Evolutionary conservation across 768 basidiomycete species (phyloP).

Genomic region (Suillus spraguei): DNA sequence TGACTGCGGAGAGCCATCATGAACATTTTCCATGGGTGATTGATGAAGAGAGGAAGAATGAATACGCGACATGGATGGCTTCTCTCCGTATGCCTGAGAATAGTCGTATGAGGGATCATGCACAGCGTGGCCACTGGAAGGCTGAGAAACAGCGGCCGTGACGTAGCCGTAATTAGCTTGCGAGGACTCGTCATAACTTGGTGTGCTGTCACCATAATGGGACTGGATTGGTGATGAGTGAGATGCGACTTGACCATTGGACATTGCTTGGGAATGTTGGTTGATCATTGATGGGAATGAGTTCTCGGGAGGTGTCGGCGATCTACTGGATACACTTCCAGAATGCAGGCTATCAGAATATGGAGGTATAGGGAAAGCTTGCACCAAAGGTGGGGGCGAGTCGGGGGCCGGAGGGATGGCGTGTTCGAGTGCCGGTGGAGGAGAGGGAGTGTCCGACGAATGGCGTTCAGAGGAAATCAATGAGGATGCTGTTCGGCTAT

Average conservation of each 20-base stretch:
- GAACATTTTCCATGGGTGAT: constrained; percentile 27
- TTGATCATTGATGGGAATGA: constrained; percentile 40
- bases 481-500: constrained; percentile 27
- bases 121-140: constrained; percentile 23
- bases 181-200: constrained; percentile 33
- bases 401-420: constrained; percentile 50
- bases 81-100: constrained; percentile 29
- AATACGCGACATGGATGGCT: constrained; percentile 32
- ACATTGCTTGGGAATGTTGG: constrained; percentile 35
- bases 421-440: constrained; percentile 49
- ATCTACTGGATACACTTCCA: constrained; percentile 41
- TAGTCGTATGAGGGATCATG: constrained; percentile 33
- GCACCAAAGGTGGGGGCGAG: constrained; percentile 56
- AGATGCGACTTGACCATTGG: constrained; percentile 37
- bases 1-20: constrained; percentile 34
- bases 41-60: constrained; percentile 33
- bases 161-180: constrained; percentile 35
- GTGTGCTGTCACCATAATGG: constrained; percentile 33
- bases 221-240: constrained; percentile 34
- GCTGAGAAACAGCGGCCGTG: constrained; percentile 25
- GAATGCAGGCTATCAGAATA: constrained; percentile 34
- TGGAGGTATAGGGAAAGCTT: constrained; percentile 36
- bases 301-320: constrained; percentile 48
- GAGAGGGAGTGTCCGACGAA: constrained; percentile 28
- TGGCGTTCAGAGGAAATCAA: constrained; percentile 30